Evolutionary conservation across 2,329 filamentous ascomycete species (phyloP).

Genomic region (Paraphaeosphaeria minitans): DNA sequence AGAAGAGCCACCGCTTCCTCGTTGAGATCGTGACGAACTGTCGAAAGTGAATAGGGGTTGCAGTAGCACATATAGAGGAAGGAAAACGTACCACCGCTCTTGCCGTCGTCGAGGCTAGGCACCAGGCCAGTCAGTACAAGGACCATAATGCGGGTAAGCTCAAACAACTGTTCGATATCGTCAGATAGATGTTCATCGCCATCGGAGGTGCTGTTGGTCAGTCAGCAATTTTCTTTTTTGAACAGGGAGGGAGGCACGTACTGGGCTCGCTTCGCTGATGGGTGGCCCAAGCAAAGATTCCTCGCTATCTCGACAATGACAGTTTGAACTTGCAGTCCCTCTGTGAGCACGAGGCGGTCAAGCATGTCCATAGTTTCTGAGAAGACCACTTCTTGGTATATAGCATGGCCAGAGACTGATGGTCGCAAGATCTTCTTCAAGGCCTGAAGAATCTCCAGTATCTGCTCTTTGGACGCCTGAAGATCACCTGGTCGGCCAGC

Average conservation of each 20-base stretch:
- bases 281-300: conserved; percentile 87
- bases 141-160: conserved; percentile 94
- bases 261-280: conserved; percentile 75
- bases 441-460: conserved; percentile 84
- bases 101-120: conserved; percentile 74
- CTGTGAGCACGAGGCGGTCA: conserved; percentile 88
- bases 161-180: conserved; percentile 97
- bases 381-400: conserved; percentile 95
- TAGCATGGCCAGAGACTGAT: conserved; percentile 92
- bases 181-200: conserved; percentile 82
- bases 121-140: conserved; percentile 86
- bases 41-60: conserved; percentile 50
- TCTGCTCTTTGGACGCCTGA: conserved; percentile 76
- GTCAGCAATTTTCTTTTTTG: conserved; percentile 9
- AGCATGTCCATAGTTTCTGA: conserved; percentile 96
- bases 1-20: conserved; percentile 86
- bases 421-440: conserved; percentile 94
- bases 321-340: conserved; percentile 83
- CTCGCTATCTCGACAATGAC: conserved; percentile 95
- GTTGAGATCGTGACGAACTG: conserved; percentile 76
- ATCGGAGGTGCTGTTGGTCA: conserved; percentile 30
- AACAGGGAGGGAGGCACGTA: conserved; percentile 41
- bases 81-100: conserved; percentile 35
- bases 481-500: conserved; percentile 77
- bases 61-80: background rate